Percentiles rank a stretch among this genome's conserved stretches.
Evolutionary conservation across 2,329 filamentous ascomycete species (phyloP).

Genomic region (Tolypocladium cylindrosporum): DNA sequence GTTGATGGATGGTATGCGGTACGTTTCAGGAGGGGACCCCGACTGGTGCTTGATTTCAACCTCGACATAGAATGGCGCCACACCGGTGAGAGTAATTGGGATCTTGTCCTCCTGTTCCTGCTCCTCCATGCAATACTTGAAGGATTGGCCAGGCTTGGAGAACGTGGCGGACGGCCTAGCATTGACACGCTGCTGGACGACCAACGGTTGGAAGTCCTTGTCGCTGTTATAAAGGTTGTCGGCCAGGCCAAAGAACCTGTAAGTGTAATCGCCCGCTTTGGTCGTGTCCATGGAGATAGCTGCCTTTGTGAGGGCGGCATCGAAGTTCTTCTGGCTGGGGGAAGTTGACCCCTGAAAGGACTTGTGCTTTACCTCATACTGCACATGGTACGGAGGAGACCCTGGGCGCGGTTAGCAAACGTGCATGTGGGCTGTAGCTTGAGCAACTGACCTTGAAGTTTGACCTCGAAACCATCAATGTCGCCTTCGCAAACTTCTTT

Average conservation of each 20-base stretch:
- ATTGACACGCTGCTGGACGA: slow-evolving; percentile 75
- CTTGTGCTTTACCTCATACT: slow-evolving; percentile 71
- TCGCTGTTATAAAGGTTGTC: slow-evolving; percentile 80
- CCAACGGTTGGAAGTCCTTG: slow-evolving; percentile 53
- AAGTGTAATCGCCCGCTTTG: slow-evolving; percentile 74
- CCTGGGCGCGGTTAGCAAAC: slow-evolving; percentile 36
- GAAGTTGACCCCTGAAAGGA: slow-evolving; percentile 55
- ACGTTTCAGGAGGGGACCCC: slow-evolving; percentile 66
- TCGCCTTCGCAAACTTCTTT: slow-evolving; percentile 89
- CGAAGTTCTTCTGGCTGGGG: slow-evolving; percentile 60
- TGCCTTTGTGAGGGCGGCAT: slow-evolving; percentile 65
- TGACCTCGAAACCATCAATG: slow-evolving; percentile 77
- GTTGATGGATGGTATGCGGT: slow-evolving; percentile 71
- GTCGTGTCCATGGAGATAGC: slow-evolving; percentile 79
- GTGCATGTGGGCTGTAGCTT: not conserved
- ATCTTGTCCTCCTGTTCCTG: slow-evolving; percentile 76
- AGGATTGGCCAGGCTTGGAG: slow-evolving; percentile 77
- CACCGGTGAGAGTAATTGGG: slow-evolving; percentile 72
- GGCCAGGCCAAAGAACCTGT: slow-evolving; percentile 72
- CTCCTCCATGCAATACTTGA: slow-evolving; percentile 89
- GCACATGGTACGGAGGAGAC: slow-evolving; percentile 69
- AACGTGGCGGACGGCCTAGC: slow-evolving; percentile 76
- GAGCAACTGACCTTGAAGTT: slow-evolving; percentile 54
- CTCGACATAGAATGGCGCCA: slow-evolving; percentile 82
- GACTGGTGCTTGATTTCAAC: slow-evolving; percentile 89